A percentile compares a stretch with the other conserved stretches of the same genome.
These are phyloP conservation scores for Ophiocytium majus DNA, from an alignment of 352 stramenopile species.

Conservation along the genomic window DNA sequence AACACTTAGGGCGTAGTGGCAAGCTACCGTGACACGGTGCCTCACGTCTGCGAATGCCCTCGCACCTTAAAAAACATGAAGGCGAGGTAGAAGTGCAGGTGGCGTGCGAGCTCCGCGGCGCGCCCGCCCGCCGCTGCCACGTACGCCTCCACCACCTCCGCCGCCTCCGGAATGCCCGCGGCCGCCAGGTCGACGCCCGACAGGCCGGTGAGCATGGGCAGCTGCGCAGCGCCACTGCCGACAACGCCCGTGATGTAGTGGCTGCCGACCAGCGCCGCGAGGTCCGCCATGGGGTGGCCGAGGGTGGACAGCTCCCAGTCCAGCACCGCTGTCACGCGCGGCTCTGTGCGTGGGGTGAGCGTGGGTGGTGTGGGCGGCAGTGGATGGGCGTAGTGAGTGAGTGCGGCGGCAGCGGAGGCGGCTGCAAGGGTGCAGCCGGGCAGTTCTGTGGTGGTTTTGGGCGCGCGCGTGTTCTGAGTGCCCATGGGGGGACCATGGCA, in stretches of 20 bases:
- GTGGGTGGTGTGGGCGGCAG: not conserved
- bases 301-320: conserved; percentile 79
- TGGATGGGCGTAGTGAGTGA: no score
- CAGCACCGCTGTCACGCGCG: conserved; percentile 69
- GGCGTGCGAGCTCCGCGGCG: conserved; percentile 35
- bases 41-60: not conserved
- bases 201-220: conserved; percentile 45
- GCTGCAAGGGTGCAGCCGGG: no score
- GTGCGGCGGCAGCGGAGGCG: no score
- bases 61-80: conserved; percentile 74
- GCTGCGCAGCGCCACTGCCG: not conserved
- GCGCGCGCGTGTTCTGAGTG: no score
- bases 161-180: conserved; percentile 62
- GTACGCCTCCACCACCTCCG: conserved; percentile 64
- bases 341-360: conserved; percentile 56
- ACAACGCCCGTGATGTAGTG: conserved; percentile 63
- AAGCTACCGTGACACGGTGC: no score
- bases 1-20: no score
- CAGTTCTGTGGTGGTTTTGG: no score
- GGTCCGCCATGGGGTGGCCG: conserved; percentile 70
- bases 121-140: conserved; percentile 27
- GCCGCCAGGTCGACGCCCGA: conserved; percentile 55
- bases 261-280: conserved; percentile 63
- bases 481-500: no score
- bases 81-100: conserved; percentile 66